A percentile compares a stretch with the other conserved stretches of the same genome.
These are phyloP conservation scores for Trypanosoma lewisi DNA, from an alignment of 208 protist genomes.

Conservation along the genomic window DNA sequence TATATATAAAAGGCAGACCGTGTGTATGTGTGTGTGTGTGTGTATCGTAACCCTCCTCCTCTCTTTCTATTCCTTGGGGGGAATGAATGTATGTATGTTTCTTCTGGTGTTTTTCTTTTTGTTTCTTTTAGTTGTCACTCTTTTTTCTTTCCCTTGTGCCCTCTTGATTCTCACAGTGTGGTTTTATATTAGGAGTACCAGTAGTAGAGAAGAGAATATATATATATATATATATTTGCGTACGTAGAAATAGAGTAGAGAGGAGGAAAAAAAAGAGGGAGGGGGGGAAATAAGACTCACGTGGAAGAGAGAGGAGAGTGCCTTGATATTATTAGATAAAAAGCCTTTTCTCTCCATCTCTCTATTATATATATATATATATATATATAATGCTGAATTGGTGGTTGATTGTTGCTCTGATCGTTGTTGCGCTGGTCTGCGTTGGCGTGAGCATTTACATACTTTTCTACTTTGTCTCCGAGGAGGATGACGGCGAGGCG, in stretches of 20 bases:
- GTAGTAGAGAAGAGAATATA: neutral
- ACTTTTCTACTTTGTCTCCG: conserved; percentile 70
- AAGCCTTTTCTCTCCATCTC: neutral
- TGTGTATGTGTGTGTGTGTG: too few species aligned
- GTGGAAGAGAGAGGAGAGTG: neutral
- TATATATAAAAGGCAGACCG: too few species aligned
- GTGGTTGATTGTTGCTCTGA: conserved; percentile 79
- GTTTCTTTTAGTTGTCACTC: too few species aligned
- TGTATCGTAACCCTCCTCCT: too few species aligned
- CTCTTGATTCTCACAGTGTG: too few species aligned
- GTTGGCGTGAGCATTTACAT: conserved; percentile 57
- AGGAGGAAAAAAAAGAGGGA: neutral
- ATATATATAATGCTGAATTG: conserved; percentile 84
- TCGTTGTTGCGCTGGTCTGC: conserved; percentile 56
- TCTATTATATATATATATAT: neutral
- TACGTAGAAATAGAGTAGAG: neutral
- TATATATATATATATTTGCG: neutral
- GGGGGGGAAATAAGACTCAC: neutral
- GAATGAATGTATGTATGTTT: too few species aligned
- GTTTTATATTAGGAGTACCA: too few species aligned
- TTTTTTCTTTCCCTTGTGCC: too few species aligned
- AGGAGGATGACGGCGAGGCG: conserved; percentile 56
- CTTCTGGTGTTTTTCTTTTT: too few species aligned
- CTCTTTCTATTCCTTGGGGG: too few species aligned
- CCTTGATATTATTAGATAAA: neutral